phyloP scores from a whole-genome alignment of 768 basidiomycete species.

The Calvatia gigantea region DNA sequence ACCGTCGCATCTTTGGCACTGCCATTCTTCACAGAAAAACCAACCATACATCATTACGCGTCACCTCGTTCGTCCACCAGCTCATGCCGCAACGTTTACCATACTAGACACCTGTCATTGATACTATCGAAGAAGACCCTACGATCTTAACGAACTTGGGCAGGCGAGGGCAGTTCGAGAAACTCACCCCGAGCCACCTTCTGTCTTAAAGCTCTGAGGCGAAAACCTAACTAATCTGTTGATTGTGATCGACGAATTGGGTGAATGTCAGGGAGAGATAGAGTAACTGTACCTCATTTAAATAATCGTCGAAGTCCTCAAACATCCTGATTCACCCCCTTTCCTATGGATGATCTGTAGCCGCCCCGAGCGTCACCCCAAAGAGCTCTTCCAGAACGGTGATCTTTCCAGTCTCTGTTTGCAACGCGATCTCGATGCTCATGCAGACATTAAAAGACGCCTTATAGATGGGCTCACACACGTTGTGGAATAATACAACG shows the following conservation, averaged over 20 bases:
- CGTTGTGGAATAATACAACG: neutral
- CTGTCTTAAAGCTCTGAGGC: neutral
- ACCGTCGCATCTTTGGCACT: constrained; percentile 1
- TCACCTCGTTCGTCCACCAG: neutral
- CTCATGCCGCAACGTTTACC: neutral
- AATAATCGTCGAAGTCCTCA: neutral
- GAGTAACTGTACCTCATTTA: constrained; percentile 4
- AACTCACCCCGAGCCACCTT: neutral
- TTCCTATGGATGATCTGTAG: constrained; percentile 10
- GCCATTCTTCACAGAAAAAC: neutral
- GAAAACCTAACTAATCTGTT: neutral
- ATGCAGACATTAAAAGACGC: neutral
- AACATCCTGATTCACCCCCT: neutral
- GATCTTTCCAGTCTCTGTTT: neutral
- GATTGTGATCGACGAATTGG: constrained; percentile 5
- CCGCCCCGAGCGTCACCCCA: constrained; percentile 9
- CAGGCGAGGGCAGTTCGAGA: neutral
- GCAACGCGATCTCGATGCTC: neutral
- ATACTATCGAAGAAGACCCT: neutral
- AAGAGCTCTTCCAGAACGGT: neutral
- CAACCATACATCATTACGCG: neutral
- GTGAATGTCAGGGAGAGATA: constrained; percentile 11
- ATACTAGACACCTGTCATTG: neutral
- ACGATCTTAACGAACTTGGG: neutral
- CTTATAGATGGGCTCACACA: neutral